Evolutionary conservation across 2,329 filamentous ascomycete species (phyloP).

Genomic region (Monosporascus cannonballus): DNA sequence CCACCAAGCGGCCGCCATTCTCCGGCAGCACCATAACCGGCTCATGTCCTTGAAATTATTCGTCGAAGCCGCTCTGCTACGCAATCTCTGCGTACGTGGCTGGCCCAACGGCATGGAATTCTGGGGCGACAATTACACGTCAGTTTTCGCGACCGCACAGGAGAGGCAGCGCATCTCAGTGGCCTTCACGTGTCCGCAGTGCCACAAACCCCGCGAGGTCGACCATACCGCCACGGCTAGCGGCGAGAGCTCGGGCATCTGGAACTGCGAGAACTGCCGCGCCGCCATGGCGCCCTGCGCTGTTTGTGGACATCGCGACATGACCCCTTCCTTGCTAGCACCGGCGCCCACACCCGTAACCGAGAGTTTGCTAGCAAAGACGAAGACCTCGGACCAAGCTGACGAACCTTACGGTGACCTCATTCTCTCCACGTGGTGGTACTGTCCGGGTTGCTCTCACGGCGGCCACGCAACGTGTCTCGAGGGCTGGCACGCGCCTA

Average conservation of each 20-base stretch:
- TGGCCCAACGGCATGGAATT: conserved; percentile 45
- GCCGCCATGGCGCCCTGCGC: conserved; percentile 50
- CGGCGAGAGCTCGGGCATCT: conserved; percentile 39
- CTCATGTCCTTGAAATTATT: conserved; percentile 55
- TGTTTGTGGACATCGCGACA: conserved; percentile 50
- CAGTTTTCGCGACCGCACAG: conserved; percentile 49
- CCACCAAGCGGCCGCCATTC: conserved; percentile 48
- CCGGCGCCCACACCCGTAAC: conserved; percentile 11
- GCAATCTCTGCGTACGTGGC: conserved; percentile 54
- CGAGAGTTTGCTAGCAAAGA: conserved; percentile 12
- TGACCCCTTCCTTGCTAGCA: conserved; percentile 31
- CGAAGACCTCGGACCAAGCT: conserved; percentile 2
- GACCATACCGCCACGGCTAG: conserved; percentile 37
- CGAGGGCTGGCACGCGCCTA: conserved; percentile 49
- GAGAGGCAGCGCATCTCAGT: conserved; percentile 41
- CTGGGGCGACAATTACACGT: conserved; percentile 50
- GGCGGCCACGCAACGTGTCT: conserved; percentile 57
- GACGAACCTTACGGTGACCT: conserved; percentile 11
- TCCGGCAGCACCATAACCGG: conserved; percentile 54
- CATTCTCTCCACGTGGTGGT: conserved; percentile 51
- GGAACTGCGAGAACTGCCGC: conserved; percentile 52
- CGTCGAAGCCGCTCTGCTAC: conserved; percentile 53
- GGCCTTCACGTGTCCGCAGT: conserved; percentile 48
- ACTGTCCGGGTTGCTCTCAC: conserved; percentile 56
- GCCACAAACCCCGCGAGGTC: conserved; percentile 50